Evolutionary conservation across 352 stramenopile genomes (phyloP).

Genomic region (Phytophthora litchii): DNA sequence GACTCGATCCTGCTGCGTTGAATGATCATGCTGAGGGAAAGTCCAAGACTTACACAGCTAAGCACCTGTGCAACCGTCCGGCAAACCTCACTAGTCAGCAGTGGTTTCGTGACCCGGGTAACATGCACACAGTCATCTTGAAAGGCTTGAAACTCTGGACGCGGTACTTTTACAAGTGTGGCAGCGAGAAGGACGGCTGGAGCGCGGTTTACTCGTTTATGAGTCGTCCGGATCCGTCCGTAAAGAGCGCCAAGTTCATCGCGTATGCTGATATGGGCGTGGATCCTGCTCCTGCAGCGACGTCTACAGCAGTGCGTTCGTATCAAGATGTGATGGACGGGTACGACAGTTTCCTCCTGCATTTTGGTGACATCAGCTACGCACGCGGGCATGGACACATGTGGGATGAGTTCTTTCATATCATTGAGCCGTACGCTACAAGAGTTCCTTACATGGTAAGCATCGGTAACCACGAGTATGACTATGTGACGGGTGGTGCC

Average conservation of each 20-base stretch:
- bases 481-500: constrained; percentile 61
- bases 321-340: constrained; percentile 68
- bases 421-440: constrained; percentile 73
- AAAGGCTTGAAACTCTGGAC: constrained; percentile 41
- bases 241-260: constrained; percentile 72
- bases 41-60: constrained; percentile 68
- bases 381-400: constrained; percentile 58
- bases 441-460: constrained; percentile 82
- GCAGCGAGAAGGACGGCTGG: constrained; percentile 77
- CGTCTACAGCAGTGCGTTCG: constrained; percentile 63
- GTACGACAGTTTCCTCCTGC: constrained; percentile 77
- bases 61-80: constrained; percentile 67
- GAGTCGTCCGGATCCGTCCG: constrained; percentile 37
- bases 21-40: constrained; percentile 36
- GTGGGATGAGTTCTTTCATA: constrained; percentile 81
- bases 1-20: constrained; percentile 35
- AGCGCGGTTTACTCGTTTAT: constrained; percentile 70
- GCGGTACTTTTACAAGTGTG: constrained; percentile 83
- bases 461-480: constrained; percentile 84
- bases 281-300: constrained; percentile 57
- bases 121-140: constrained; percentile 83
- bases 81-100: constrained; percentile 67
- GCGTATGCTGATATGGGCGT: constrained; percentile 87
- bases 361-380: constrained; percentile 84
- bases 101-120: constrained; percentile 78